Conservation (phyloP, 768 basidiomycete species). For the Lactarius psammicola region DNA sequence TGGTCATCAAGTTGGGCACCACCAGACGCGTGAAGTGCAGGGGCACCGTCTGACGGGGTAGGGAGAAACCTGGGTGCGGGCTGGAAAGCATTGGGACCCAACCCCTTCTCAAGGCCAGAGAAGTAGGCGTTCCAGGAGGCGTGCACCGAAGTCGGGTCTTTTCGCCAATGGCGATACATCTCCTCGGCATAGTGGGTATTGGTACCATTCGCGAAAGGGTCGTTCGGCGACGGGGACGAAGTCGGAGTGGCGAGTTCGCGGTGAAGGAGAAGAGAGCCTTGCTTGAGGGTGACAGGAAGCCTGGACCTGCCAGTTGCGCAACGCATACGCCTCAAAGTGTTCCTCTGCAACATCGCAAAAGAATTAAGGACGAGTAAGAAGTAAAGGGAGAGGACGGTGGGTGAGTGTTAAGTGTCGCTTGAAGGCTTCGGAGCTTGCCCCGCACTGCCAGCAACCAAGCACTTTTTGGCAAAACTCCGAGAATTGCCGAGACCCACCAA, state of each 20-base stretch:
- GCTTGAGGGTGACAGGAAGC: constrained; percentile 26
- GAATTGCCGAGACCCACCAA: neutral
- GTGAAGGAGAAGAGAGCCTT: constrained; percentile 28
- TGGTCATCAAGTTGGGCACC: constrained; percentile 88
- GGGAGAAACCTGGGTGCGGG: constrained; percentile 76
- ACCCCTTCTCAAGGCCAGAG: constrained; percentile 84
- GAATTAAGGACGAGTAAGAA: neutral
- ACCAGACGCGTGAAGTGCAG: constrained; percentile 63
- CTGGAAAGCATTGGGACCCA: constrained; percentile 80
- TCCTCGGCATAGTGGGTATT: constrained; percentile 96
- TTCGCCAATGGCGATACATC: constrained; percentile 91
- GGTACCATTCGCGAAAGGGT: constrained; percentile 89
- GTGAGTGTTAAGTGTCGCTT: constrained; percentile 11
- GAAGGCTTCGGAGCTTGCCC: constrained; percentile 8
- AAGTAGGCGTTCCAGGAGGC: constrained; percentile 95
- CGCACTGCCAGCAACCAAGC: neutral
- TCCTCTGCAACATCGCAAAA: constrained; percentile 40
- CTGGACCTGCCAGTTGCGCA: constrained; percentile 31
- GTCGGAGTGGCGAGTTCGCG: constrained; percentile 49
- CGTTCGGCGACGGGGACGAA: constrained; percentile 66
- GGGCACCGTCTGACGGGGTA: constrained; percentile 74
- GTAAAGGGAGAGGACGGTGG: neutral
- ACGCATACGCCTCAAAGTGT: constrained; percentile 39
- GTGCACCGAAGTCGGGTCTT: constrained; percentile 91
- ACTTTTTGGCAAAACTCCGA: constrained; percentile 13